Conservation (phyloP, 2,329 filamentous ascomycete species). For the Colletotrichum plurivorum region DNA sequence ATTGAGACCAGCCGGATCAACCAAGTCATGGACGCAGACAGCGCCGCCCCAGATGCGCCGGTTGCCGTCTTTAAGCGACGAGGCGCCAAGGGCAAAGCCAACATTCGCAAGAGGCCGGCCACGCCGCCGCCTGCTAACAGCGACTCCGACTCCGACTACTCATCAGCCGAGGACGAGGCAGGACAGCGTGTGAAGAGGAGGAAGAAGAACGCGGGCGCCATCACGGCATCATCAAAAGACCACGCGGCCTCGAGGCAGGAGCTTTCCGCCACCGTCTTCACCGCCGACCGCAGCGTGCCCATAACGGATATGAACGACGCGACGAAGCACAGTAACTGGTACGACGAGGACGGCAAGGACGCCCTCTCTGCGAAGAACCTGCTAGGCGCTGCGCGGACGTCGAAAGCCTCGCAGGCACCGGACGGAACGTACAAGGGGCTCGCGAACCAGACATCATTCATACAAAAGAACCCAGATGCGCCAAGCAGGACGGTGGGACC, state of each 20-base stretch:
- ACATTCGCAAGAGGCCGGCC: conserved; percentile 83
- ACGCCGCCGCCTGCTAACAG: conserved; percentile 80
- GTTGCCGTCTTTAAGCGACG: conserved; percentile 89
- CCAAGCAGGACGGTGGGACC: conserved; percentile 82
- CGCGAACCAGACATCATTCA: conserved; percentile 80
- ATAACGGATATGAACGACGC: conserved; percentile 85
- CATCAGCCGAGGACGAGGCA: conserved; percentile 81
- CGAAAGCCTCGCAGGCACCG: conserved; percentile 43
- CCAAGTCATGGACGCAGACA: conserved; percentile 30
- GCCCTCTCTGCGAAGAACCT: conserved; percentile 65
- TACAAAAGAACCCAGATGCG: conserved; percentile 85
- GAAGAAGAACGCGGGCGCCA: conserved; percentile 75
- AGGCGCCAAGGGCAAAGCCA: conserved; percentile 80
- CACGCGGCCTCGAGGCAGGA: conserved; percentile 56
- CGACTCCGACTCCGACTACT: conserved; percentile 74
- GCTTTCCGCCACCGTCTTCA: conserved; percentile 66
- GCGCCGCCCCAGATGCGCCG: conserved; percentile 56
- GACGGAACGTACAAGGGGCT: conserved; percentile 85
- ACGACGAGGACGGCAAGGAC: conserved; percentile 77
- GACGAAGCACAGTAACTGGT: conserved; percentile 92
- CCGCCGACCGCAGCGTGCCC: conserved; percentile 72
- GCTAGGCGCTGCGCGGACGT: conserved; percentile 67
- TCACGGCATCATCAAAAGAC: conserved; percentile 75
- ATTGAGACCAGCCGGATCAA: not conserved
- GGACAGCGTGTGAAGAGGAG: conserved; percentile 85